Evolutionary conservation across 495 filamentous ascomycete species (phyloP), one percentile per base, ranked within the genome.

Genomic region (Podospora didyma): DNA sequence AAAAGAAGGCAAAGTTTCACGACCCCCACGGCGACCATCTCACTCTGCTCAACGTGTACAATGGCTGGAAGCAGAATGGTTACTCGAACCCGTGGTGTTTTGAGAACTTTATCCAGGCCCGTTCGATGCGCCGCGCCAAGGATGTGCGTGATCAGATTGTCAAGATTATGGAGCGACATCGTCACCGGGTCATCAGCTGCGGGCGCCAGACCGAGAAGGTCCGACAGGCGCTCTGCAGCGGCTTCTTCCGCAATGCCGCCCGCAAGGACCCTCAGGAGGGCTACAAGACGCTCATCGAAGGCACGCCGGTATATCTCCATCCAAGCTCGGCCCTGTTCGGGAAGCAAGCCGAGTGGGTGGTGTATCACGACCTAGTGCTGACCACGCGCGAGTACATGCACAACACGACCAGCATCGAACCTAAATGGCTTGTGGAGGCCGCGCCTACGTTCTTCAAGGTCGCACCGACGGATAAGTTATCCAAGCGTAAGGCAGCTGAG

Each of bases 301-400:
- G 92, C 16, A 96, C 93, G 7, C 90, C 92, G 0, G 94, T 98
- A 9, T 96, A 92, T 71, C 83, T 98, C 73, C 94, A 98, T 72
- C 94, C 94, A 0, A 84, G 79, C 53, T 91, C 86, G 16, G 93
- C 94, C 2, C 73, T 98, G 37, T 98, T 98, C 67, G 93, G 94
- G 9, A 97, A 97, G 71, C 88, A 91, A 47, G 86, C 92, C 6
- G 94, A 98, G 72, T 93, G 94, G 76, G 94, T 97, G 16, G 89
- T 98, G 24, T 97, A 96, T 66, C 86, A 96, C 59, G 84, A 80
- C 0, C 73, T 98, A 37, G 89, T 97, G 0, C 80, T 97, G 59
- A 98, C 94, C 9, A 92, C 88, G 22, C 92, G 95, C 74, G 94
- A 98, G 73, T 98, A 97, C 72, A 97, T 98, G 94, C 91, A 96